Base-by-base conservation (phyloP, 768 basidiomycete species). In the Phylloporus sp. region DNA sequence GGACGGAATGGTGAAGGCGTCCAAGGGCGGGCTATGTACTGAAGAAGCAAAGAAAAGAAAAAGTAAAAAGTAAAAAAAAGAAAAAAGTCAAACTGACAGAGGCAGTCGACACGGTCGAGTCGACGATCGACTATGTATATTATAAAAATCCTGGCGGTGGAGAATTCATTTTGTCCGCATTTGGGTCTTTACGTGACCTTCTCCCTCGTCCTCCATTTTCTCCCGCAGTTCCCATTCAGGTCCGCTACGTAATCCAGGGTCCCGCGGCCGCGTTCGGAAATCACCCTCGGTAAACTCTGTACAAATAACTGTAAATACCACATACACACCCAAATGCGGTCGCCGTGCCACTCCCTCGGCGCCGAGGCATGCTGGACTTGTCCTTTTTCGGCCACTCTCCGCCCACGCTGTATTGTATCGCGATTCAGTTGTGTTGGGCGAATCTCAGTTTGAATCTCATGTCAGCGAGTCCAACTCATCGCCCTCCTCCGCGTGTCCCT, bases 91-190 rank as follows among this genome's bases (percentile, higher is more conserved):
- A 57, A 59, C 54, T 57, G 57, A 59, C 56, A 38, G 59, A 62
- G 59, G 59, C 48, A 49, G 60, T 56, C 53, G 48, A 60, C n/a
- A n/a, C 44, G 35, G 62, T 46, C 46, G 52, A 63, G 42, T 49
- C 50, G 63, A 54, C 65, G 65, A 65, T 65, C 63, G 65, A 65
- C 50, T 52, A 57, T 60, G 63, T 69, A 54, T 64, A 70, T 69
- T 60, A 61, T 65, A 68, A 65, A 66, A 64, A 61, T 47, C 54
- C 48, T 50, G 55, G 55, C 68, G 66, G 68, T 69, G 68, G 68
- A 69, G 69, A 71, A 71, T 55, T 61, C 64, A 60, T 61, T 52
- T 55, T 64, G 56, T 60, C 64, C 64, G 66, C 68, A 66, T 64
- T 60, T 60, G 55, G 61, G 26, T 17, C 38, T 65, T n/a, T 66